These are phyloP conservation scores for Candida gigantensis DNA, from an alignment of 1,139 yeast genomes.

Conservation along the genomic window DNA sequence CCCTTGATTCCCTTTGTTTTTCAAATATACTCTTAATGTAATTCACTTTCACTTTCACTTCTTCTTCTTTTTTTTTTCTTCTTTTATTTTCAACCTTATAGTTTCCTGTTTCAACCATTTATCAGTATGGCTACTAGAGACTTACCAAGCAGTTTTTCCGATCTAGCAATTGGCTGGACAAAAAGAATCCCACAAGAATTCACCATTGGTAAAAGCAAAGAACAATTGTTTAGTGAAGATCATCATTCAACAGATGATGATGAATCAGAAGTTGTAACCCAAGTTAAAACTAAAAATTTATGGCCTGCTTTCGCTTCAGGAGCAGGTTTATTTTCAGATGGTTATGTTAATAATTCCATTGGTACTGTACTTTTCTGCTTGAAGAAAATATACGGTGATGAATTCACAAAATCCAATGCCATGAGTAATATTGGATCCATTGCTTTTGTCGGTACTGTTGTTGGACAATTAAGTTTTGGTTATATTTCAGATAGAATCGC, in stretches of 20 bases:
- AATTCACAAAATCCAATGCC: constrained; percentile 63
- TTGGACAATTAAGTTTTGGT: constrained; percentile 81
- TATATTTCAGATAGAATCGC: constrained; percentile 74
- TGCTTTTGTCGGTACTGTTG: constrained; percentile 86
- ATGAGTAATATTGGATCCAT: constrained; percentile 77
- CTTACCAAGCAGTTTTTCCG: constrained; percentile 44
- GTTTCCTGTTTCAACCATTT: too few relatives aligned
- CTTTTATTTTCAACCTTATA: neutral
- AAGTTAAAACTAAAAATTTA: constrained; percentile 28
- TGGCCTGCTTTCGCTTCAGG: constrained; percentile 88
- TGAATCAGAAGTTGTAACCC: constrained; percentile 14
- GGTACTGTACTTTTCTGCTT: constrained; percentile 75
- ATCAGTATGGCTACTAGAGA: constrained; percentile 48
- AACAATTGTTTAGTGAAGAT: constrained; percentile 25
- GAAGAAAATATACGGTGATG: constrained; percentile 60
- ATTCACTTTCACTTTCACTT: too few relatives aligned
- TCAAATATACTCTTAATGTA: too few relatives aligned
- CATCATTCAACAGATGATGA: constrained; percentile 18
- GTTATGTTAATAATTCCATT: constrained; percentile 82
- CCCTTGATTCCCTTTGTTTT: neutral
- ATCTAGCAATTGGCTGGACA: constrained; percentile 40
- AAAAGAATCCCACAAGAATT: constrained; percentile 21
- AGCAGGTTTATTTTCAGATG: constrained; percentile 88
- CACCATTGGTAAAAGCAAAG: constrained; percentile 26
- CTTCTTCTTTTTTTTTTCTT: too few relatives aligned